These are phyloP conservation scores for Euphorbia schlechtendalii DNA, from an alignment of 441 rosid genomes.

Conservation along the genomic window DNA sequence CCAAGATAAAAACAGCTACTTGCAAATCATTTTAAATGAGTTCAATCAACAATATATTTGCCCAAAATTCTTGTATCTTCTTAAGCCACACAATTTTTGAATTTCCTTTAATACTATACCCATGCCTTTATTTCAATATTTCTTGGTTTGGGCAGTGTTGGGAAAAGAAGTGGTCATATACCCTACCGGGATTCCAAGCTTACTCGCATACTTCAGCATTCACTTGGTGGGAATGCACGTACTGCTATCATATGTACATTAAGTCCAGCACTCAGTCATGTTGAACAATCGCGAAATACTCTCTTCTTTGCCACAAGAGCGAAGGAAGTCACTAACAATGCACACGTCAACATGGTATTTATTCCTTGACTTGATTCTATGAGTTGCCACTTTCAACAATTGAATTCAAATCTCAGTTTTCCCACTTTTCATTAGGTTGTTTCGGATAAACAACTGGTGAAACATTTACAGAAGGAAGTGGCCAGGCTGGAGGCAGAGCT, in stretches of 20 bases:
- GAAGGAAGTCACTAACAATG: conserved; percentile 98
- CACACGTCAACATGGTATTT: conserved; percentile 93
- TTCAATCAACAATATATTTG: no score
- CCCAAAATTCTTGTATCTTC: no score
- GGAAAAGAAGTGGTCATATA: conserved; percentile 89
- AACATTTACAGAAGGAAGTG: conserved; percentile 97
- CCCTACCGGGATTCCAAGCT: conserved; percentile 98
- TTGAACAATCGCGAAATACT: conserved; percentile 95
- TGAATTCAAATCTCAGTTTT: conserved; percentile 7
- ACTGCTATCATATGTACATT: conserved; percentile 95
- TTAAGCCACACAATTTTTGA: no score
- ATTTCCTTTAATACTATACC: background rate
- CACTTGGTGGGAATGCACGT: conserved; percentile 98
- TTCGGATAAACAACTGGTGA: conserved; percentile 93
- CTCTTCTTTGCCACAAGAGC: conserved; percentile 94
- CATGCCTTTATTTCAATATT: no score
- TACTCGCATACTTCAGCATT: conserved; percentile 93
- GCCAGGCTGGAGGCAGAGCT: conserved; percentile 94
- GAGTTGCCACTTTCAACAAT: conserved; percentile 7
- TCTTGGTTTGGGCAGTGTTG: conserved; percentile 49
- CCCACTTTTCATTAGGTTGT: conserved; percentile 56
- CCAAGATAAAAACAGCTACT: no score
- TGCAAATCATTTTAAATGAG: background rate
- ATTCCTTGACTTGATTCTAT: conserved; percentile 7
- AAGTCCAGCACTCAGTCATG: conserved; percentile 86